These are phyloP conservation scores for Colletotrichum somersetense DNA, from an alignment of 2,329 filamentous ascomycete genomes.

Conservation along the genomic window DNA sequence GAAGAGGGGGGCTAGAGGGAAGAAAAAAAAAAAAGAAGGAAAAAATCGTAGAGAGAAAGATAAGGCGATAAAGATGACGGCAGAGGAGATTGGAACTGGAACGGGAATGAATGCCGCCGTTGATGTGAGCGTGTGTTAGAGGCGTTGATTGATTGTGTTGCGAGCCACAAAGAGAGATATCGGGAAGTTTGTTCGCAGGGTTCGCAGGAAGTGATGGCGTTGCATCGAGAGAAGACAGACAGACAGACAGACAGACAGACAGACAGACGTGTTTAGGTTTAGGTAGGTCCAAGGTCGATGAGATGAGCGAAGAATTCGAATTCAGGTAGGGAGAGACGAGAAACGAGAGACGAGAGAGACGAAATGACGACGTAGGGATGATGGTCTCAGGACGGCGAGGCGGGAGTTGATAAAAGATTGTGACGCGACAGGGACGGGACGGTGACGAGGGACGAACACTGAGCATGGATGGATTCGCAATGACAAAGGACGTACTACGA, in stretches of 20 bases:
- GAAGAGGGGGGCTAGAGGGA: neutral
- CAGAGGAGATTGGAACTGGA: neutral
- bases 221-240: neutral
- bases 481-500: too few species aligned
- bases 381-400: neutral
- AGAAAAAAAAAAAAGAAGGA: neutral
- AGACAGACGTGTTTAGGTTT: neutral
- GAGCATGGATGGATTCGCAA: too few species aligned
- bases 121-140: neutral
- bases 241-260: too few species aligned
- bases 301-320: neutral
- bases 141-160: neutral
- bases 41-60: neutral
- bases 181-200: too few species aligned
- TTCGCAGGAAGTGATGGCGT: neutral
- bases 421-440: neutral
- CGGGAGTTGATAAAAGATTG: neutral
- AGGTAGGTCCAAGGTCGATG: neutral
- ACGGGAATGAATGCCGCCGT: neutral
- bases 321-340: neutral
- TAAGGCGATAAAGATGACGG: neutral
- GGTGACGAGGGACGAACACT: neutral
- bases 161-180: neutral
- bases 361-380: conserved; percentile 13
- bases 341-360: neutral